These are phyloP conservation scores for Fusarium pseudoanthophilum DNA, from an alignment of 2,329 filamentous ascomycete species.

Conservation along the genomic window DNA sequence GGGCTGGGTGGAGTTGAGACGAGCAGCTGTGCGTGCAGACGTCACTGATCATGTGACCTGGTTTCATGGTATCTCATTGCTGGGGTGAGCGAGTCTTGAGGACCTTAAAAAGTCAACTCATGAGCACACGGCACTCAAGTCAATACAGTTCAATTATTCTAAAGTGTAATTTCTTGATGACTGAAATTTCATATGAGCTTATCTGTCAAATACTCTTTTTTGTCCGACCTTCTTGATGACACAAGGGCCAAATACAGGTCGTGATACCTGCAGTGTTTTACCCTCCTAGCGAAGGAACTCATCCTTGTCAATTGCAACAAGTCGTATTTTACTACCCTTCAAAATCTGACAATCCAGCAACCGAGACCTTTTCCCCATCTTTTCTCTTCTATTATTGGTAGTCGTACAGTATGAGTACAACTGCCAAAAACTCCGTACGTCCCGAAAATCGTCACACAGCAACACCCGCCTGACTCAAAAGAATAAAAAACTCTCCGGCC, in stretches of 20 bases:
- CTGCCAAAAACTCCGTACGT: constrained; percentile 14
- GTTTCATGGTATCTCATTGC: neutral
- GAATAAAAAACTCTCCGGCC: constrained; percentile 18
- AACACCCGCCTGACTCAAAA: constrained; percentile 14
- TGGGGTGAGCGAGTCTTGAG: neutral
- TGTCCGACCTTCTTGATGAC: neutral
- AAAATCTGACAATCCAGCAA: neutral
- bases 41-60: constrained; percentile 40
- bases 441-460: constrained; percentile 29
- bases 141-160: neutral
- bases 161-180: neutral
- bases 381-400: neutral
- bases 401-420: neutral
- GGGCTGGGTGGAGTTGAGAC: constrained; percentile 26
- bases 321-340: neutral
- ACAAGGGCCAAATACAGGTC: neutral
- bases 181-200: too few relatives aligned
- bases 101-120: neutral
- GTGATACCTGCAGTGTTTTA: neutral
- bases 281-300: neutral
- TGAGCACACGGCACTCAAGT: neutral
- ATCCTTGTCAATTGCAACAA: neutral
- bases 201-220: neutral
- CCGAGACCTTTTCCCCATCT: neutral
- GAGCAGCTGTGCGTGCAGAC: constrained; percentile 39